Evolutionary conservation across 2,329 filamentous ascomycete genomes (phyloP).

Genomic region (Exophiala xenobiotica): DNA sequence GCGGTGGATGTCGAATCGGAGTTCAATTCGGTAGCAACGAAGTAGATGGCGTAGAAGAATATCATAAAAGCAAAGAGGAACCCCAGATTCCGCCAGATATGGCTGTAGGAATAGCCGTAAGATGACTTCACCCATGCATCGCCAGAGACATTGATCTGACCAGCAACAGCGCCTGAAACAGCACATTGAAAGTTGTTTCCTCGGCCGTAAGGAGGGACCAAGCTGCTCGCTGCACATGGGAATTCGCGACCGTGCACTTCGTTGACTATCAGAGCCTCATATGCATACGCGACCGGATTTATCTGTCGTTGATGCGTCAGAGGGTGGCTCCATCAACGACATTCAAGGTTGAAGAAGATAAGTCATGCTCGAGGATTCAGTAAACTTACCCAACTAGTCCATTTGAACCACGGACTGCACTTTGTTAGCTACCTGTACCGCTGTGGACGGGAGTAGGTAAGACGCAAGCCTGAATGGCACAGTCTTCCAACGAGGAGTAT

Average conservation of each 20-base stretch:
- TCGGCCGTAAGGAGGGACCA: slow-evolving; percentile 71
- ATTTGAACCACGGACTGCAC: slow-evolving; percentile 53
- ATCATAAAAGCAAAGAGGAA: slow-evolving; percentile 65
- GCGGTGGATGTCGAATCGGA: slow-evolving; percentile 71
- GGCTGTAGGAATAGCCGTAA: slow-evolving; percentile 56
- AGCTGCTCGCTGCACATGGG: slow-evolving; percentile 22
- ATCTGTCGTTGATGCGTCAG: slow-evolving; percentile 28
- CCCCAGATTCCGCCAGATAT: slow-evolving; percentile 70
- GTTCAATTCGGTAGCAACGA: slow-evolving; percentile 62
- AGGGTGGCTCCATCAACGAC: too few relatives aligned
- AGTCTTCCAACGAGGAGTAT: too few relatives aligned
- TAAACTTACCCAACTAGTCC: slow-evolving; percentile 35
- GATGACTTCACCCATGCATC: slow-evolving; percentile 59
- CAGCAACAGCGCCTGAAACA: slow-evolving; percentile 56
- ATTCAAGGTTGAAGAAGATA: too few relatives aligned
- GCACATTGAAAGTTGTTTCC: slow-evolving; percentile 65
- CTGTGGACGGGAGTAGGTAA: too few relatives aligned
- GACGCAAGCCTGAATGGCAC: too few relatives aligned
- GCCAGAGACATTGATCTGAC: slow-evolving; percentile 57
- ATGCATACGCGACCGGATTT: slow-evolving; percentile 42
- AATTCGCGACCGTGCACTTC: slow-evolving; percentile 38
- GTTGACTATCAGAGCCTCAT: slow-evolving; percentile 41
- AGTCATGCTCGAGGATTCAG: not conserved
- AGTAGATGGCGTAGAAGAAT: slow-evolving; percentile 63
- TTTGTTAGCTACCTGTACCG: too few relatives aligned